Evolutionary conservation across 331 rosid genomes (phyloP).

Genomic region (Cydonia oblonga): DNA sequence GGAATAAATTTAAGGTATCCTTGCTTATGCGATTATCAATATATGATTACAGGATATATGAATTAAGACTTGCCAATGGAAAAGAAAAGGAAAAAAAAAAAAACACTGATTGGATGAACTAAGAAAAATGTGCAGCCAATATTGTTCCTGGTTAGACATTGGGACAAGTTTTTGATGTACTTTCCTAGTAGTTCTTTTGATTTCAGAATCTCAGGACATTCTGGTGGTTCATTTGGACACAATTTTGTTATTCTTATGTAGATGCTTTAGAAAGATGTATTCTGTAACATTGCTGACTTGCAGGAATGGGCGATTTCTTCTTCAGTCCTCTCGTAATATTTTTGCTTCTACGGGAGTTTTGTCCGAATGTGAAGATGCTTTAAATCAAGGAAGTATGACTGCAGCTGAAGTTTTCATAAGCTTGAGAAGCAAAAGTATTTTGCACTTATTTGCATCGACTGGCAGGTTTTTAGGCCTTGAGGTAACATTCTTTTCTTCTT

Average conservation of each 20-base stretch:
- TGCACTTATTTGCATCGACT: slow-evolving; percentile 87
- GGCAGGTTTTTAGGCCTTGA: slow-evolving; percentile 88
- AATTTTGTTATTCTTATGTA: background rate
- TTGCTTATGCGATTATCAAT: background rate
- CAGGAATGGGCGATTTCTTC: slow-evolving; percentile 93
- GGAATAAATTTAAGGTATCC: slow-evolving; percentile 82
- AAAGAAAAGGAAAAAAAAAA: no score
- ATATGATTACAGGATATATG: background rate
- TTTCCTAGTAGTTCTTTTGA: background rate
- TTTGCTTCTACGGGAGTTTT: slow-evolving; percentile 38
- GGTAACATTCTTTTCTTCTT: slow-evolving; percentile 34
- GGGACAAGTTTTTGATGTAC: background rate
- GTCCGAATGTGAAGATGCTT: slow-evolving; percentile 84
- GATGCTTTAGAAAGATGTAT: background rate
- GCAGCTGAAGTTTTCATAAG: slow-evolving; percentile 80
- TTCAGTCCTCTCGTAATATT: slow-evolving; percentile 65
- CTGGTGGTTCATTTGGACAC: background rate
- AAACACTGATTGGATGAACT: background rate
- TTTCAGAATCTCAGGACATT: background rate
- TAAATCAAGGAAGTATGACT: slow-evolving; percentile 79
- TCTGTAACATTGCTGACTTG: slow-evolving; percentile 16
- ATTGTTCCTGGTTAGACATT: background rate
- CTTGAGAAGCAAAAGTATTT: slow-evolving; percentile 81
- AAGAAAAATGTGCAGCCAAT: background rate
- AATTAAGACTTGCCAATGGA: background rate